These are phyloP conservation scores for Cocos nucifera DNA, from an alignment of 176 grass and related monocot species.

Conservation along the genomic window DNA sequence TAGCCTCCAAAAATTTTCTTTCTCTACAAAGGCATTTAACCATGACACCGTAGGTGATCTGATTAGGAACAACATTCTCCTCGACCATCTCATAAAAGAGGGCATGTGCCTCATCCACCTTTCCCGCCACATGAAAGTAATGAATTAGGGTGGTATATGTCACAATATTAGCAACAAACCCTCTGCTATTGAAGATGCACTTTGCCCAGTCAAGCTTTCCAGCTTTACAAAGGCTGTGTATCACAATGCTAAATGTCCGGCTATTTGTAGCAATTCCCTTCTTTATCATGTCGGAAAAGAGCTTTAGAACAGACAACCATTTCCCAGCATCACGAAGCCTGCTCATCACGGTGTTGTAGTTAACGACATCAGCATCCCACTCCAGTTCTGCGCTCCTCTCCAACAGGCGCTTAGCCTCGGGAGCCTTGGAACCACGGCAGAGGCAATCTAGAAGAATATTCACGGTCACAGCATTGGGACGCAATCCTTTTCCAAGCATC, in stretches of 20 bases:
- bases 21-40: slow-evolving; percentile 59
- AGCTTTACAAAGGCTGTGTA: slow-evolving; percentile 62
- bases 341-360: slow-evolving; percentile 93
- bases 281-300: slow-evolving; percentile 65
- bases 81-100: slow-evolving; percentile 50
- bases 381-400: slow-evolving; percentile 50
- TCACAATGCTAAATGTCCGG: slow-evolving; percentile 73
- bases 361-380: slow-evolving; percentile 56
- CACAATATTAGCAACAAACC: slow-evolving; percentile 53
- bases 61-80: slow-evolving; percentile 41
- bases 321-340: slow-evolving; percentile 48
- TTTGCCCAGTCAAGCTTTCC: slow-evolving; percentile 37
- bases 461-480: slow-evolving; percentile 65
- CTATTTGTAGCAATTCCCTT: slow-evolving; percentile 63
- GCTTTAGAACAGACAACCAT: slow-evolving; percentile 58
- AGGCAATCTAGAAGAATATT: slow-evolving; percentile 87
- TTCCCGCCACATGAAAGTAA: slow-evolving; percentile 35
- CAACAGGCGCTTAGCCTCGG: slow-evolving; percentile 49
- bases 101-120: slow-evolving; percentile 28
- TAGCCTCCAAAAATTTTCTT: slow-evolving; percentile 39
- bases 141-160: slow-evolving; percentile 67
- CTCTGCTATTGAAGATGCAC: slow-evolving; percentile 33
- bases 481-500: slow-evolving; percentile 46
- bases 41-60: slow-evolving; percentile 45
- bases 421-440: slow-evolving; percentile 41